Conservation (phyloP, 345 rosid species). For the Draba incana region DNA sequence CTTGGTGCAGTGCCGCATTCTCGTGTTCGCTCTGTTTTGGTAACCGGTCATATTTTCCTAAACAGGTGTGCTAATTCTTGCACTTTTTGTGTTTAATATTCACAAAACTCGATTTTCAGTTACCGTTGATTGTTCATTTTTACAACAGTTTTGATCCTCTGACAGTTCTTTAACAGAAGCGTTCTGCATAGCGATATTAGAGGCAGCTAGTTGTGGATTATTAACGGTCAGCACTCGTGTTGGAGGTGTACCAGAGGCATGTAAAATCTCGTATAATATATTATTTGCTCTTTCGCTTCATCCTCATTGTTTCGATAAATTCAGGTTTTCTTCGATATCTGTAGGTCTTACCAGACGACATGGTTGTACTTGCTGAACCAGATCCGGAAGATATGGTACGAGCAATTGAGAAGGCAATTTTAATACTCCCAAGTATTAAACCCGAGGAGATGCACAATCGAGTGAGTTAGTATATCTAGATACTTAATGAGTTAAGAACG, state of each 20-base stretch:
- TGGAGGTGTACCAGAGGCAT: slow-evolving; percentile 97
- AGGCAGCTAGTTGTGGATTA: slow-evolving; percentile 97
- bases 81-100: background rate
- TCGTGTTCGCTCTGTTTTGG: slow-evolving; percentile 75
- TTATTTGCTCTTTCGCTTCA: background rate
- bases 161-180: slow-evolving; percentile 97
- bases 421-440: slow-evolving; percentile 77
- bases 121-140: slow-evolving; percentile 21
- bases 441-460: slow-evolving; percentile 87
- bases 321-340: slow-evolving; percentile 1
- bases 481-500: background rate
- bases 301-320: background rate
- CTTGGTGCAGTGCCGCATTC: slow-evolving; percentile 92
- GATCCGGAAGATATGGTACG: slow-evolving; percentile 93
- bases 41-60: slow-evolving; percentile 84
- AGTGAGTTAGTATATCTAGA: slow-evolving; percentile 46
- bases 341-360: slow-evolving; percentile 96
- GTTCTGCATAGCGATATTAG: slow-evolving; percentile 96
- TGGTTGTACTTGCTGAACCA: slow-evolving; percentile 93
- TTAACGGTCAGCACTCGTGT: slow-evolving; percentile 94
- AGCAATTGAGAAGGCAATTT: slow-evolving; percentile 77
- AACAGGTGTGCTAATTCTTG: slow-evolving; percentile 59
- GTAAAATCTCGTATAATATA: slow-evolving; percentile 28
- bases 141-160: slow-evolving; percentile 34
- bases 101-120: background rate